These are phyloP conservation scores for Leptographium procerum DNA, from an alignment of 2,329 filamentous ascomycete species.

Conservation along the genomic window DNA sequence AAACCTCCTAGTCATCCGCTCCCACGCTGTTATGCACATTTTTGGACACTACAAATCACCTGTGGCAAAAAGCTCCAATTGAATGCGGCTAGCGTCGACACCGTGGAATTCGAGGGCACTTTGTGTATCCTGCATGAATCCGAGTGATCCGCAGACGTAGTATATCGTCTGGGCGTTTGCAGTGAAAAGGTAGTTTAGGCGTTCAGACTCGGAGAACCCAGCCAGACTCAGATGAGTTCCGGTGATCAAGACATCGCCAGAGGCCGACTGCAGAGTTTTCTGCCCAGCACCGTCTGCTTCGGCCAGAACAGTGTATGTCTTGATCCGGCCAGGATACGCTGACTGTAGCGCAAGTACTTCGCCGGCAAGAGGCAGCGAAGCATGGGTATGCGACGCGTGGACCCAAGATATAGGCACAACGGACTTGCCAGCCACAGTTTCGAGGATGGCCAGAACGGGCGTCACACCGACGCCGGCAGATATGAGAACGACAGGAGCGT, in stretches of 20 bases:
- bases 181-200: slow-evolving; percentile 41
- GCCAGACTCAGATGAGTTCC: slow-evolving; percentile 48
- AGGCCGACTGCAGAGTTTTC: slow-evolving; percentile 8
- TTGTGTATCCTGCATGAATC: slow-evolving; percentile 56
- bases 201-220: slow-evolving; percentile 43
- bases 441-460: slow-evolving; percentile 54
- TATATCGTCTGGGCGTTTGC: slow-evolving; percentile 47
- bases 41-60: slow-evolving; percentile 25
- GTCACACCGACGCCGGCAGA: slow-evolving; percentile 60
- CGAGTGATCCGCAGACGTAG: slow-evolving; percentile 58
- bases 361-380: slow-evolving; percentile 41
- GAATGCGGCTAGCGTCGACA: slow-evolving; percentile 46
- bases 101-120: slow-evolving; percentile 40
- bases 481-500: slow-evolving; percentile 50
- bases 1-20: too few species aligned
- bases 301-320: slow-evolving; percentile 47
- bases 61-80: slow-evolving; percentile 58
- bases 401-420: slow-evolving; percentile 48
- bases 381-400: slow-evolving; percentile 43
- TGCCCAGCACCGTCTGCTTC: slow-evolving; percentile 22
- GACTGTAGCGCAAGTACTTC: slow-evolving; percentile 33
- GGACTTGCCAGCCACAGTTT: slow-evolving; percentile 28
- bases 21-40: neutral
- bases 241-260: slow-evolving; percentile 8
- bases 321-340: slow-evolving; percentile 32